Percentiles rank a stretch among this genome's conserved stretches.
phyloP scores from a whole-genome alignment of 805 yeast genomes.

The Brettanomyces bruxellensis region DNA sequence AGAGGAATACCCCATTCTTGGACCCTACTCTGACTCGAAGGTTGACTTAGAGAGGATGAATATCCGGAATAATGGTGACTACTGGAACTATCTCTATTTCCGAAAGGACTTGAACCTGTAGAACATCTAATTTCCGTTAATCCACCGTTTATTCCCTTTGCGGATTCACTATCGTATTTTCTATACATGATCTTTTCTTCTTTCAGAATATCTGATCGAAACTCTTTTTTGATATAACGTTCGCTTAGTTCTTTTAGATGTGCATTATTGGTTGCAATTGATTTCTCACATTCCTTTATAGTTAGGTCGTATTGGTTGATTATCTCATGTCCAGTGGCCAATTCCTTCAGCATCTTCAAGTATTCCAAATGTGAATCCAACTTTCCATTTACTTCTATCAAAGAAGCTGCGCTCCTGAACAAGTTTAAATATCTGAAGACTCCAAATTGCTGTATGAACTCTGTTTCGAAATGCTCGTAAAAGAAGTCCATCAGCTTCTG shows the following conservation, averaged over 20 bases:
- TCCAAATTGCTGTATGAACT: not conserved
- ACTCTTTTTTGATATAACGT: no score
- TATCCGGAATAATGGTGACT: no score
- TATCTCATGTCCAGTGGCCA: not conserved
- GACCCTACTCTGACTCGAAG: no score
- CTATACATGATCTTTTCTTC: not conserved
- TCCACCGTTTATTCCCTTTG: not conserved
- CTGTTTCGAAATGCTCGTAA: not conserved
- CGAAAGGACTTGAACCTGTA: not conserved
- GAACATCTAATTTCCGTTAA: not conserved
- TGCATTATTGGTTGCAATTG: not conserved
- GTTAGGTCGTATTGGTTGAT: not conserved
- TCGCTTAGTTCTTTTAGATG: not conserved
- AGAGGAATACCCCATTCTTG: constrained; percentile 3
- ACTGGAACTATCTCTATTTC: no score
- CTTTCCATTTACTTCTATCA: not conserved
- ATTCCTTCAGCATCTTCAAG: not conserved
- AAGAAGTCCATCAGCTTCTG: not conserved
- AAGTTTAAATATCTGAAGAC: not conserved
- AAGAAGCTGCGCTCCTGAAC: not conserved
- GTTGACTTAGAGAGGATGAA: no score
- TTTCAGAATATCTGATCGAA: not conserved
- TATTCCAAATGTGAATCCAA: not conserved
- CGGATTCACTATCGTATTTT: not conserved
- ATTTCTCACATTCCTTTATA: not conserved